A percentile compares a stretch with the other conserved stretches of the same genome.
phyloP scores from a whole-genome alignment of 768 basidiomycete species.

The Mycena albidolilacea region DNA sequence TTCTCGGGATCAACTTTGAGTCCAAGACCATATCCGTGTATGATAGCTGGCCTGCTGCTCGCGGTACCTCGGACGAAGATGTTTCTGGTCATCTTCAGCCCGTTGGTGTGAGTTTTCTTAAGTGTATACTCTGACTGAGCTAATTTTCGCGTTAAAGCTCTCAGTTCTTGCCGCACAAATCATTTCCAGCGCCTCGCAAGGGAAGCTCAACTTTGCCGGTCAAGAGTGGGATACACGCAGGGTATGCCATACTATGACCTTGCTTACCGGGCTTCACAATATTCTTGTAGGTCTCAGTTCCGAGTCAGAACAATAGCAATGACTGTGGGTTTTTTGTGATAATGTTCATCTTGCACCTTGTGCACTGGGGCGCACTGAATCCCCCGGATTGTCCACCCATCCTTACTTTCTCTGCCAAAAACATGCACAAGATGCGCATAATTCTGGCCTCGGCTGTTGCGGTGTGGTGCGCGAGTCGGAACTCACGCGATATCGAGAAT shows the following conservation, averaged over 20 bases:
- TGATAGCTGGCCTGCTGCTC: slow-evolving; percentile 11
- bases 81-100: too few relatives aligned
- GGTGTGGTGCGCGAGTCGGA: too few relatives aligned
- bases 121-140: too few relatives aligned
- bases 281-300: neutral
- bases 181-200: neutral
- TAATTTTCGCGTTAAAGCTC: too few relatives aligned
- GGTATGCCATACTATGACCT: too few relatives aligned
- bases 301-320: neutral
- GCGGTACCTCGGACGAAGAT: neutral
- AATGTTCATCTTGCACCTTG: neutral
- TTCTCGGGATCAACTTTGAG: neutral
- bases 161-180: neutral
- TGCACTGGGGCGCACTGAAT: neutral
- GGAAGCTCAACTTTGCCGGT: neutral
- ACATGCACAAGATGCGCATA: neutral
- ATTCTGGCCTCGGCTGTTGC: too few relatives aligned
- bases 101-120: too few relatives aligned
- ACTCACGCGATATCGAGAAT: too few relatives aligned
- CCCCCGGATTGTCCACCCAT: neutral
- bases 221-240: too few relatives aligned
- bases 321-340: slow-evolving; percentile 20
- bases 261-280: too few relatives aligned
- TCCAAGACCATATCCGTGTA: neutral
- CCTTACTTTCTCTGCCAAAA: neutral